phyloP scores from a whole-genome alignment of 2,329 filamentous ascomycete genomes.

The Teratosphaeria zuluensis region DNA sequence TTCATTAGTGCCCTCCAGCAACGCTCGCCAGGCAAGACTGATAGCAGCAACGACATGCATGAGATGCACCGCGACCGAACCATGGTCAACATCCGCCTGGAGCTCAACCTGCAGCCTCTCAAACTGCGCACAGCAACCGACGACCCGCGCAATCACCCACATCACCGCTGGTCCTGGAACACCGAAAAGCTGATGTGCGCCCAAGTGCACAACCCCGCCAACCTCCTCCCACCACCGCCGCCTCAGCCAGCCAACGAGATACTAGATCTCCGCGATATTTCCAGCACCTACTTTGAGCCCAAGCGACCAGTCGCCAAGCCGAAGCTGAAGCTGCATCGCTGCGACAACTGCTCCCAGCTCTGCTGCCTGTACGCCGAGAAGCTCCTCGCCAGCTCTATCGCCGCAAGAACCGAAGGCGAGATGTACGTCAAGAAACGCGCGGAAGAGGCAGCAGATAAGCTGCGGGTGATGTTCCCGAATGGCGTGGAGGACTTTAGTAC shows the following conservation, averaged over 20 bases:
- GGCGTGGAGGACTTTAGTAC: constrained; percentile 11
- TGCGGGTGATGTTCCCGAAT: constrained; percentile 5
- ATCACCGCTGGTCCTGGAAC: neutral
- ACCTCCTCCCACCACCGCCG: neutral
- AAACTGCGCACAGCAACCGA: neutral
- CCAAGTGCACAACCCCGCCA: neutral
- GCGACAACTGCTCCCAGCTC: neutral
- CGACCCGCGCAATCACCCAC: neutral
- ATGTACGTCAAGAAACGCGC: constrained; percentile 3
- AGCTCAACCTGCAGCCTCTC: neutral
- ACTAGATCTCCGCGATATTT: neutral
- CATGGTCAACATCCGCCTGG: neutral
- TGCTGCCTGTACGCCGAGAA: constrained; percentile 6
- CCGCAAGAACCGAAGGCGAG: neutral
- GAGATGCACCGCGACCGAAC: neutral
- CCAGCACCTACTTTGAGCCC: neutral
- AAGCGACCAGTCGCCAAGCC: neutral
- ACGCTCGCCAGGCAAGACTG: neutral
- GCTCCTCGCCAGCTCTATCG: constrained; percentile 1
- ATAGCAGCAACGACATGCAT: neutral
- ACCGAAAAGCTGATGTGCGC: constrained; percentile 3
- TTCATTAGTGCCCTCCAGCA: neutral
- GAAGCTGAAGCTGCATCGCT: neutral
- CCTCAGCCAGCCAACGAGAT: neutral
- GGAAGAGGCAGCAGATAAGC: constrained; percentile 2